Conservation (phyloP, 306 rosid species). For the Cicer chorassanicum region DNA sequence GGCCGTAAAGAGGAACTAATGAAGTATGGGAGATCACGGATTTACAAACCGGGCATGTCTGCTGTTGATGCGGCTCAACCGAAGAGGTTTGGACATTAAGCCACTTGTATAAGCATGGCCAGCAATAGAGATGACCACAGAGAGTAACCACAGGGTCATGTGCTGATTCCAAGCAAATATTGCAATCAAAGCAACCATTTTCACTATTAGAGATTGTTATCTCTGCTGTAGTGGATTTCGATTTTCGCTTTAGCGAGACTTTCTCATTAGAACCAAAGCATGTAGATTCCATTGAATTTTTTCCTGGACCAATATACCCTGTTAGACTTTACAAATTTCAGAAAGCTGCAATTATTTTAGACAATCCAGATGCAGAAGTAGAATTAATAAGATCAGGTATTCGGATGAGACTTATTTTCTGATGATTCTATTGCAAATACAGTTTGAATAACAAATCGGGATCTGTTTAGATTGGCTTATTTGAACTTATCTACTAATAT, state of each 20-base stretch:
- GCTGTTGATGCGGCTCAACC: constrained; percentile 53
- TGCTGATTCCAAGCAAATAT: constrained; percentile 86
- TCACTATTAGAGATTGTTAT: constrained; percentile 49
- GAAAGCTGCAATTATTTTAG: constrained; percentile 5
- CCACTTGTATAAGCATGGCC: constrained; percentile 97
- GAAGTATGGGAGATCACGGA: constrained; percentile 66
- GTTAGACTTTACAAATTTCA: constrained; percentile 36
- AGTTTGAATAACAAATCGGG: not conserved
- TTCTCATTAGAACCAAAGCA: constrained; percentile 55
- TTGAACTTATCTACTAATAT: not conserved
- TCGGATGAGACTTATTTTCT: not conserved
- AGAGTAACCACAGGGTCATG: constrained; percentile 87
- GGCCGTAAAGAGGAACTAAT: constrained; percentile 90
- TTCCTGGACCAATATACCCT: constrained; percentile 53
- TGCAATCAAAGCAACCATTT: constrained; percentile 78
- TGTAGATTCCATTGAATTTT: constrained; percentile 55
- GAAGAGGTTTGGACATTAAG: constrained; percentile 62
- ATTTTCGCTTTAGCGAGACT: constrained; percentile 55
- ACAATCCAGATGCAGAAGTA: constrained; percentile 2
- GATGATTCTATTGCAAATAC: not conserved
- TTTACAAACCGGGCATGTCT: constrained; percentile 85
- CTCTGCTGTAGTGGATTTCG: constrained; percentile 55
- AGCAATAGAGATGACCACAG: constrained; percentile 93
- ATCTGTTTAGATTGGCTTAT: not conserved
- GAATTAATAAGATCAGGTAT: constrained; percentile 24